Evolutionary conservation across 2,329 filamentous ascomycete species (phyloP).

Genomic region (Corinectria fuckeliana): DNA sequence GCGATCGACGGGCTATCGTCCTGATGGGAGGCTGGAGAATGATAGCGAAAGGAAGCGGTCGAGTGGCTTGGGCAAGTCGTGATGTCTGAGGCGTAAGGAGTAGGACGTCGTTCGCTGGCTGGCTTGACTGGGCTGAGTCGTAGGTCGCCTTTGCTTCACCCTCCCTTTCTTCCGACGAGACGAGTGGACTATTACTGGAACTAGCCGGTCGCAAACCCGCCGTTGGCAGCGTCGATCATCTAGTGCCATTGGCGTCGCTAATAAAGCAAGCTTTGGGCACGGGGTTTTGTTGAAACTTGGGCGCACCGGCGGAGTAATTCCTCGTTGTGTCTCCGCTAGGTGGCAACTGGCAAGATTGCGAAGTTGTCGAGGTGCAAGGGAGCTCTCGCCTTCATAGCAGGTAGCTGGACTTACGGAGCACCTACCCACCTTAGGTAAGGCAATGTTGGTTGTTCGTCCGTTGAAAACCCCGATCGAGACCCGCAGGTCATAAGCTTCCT

Average conservation of each 20-base stretch:
- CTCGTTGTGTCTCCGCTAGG: neutral
- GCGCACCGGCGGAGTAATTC: constrained; percentile 2
- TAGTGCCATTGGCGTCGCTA: constrained; percentile 25
- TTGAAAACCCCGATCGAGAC: neutral
- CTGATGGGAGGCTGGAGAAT: constrained; percentile 5
- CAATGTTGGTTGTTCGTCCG: neutral
- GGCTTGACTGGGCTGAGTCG: neutral
- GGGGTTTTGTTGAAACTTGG: constrained; percentile 5
- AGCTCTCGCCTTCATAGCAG: neutral
- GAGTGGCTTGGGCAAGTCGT: neutral
- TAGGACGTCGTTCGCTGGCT: neutral
- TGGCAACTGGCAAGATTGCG: neutral
- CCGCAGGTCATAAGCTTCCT: neutral
- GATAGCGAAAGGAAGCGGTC: neutral
- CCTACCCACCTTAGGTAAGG: neutral
- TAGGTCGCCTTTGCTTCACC: constrained; percentile 10
- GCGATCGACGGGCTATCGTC: constrained; percentile 28
- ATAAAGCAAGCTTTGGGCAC: constrained; percentile 8
- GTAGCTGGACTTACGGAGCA: no score
- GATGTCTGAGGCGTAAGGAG: neutral
- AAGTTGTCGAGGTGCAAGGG: neutral
- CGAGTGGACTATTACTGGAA: neutral
- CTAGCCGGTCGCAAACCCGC: constrained; percentile 22
- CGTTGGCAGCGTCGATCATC: constrained; percentile 33
- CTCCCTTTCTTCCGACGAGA: constrained; percentile 7